Percentiles rank a stretch among this genome's conserved stretches.
Evolutionary conservation across 2,329 filamentous ascomycete genomes (phyloP).

Genomic region (Laburnicola sp.): DNA sequence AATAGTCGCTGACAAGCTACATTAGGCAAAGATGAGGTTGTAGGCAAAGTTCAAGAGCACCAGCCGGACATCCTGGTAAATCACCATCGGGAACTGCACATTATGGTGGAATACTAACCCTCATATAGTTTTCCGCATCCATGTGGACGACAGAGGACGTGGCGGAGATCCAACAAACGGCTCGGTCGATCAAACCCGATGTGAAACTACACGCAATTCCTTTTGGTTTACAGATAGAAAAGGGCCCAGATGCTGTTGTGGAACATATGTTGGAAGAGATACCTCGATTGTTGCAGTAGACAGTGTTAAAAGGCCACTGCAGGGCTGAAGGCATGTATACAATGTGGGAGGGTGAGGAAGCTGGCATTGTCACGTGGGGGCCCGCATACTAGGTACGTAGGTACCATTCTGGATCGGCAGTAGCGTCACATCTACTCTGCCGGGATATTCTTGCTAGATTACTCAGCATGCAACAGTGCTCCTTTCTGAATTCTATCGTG

Average conservation of each 20-base stretch:
- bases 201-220: constrained; percentile 58
- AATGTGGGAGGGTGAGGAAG: too few relatives aligned
- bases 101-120: not conserved
- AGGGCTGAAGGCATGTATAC: too few relatives aligned
- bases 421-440: too few relatives aligned
- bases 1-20: constrained; percentile 2
- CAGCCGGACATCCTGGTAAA: constrained; percentile 60
- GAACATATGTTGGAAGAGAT: constrained; percentile 52
- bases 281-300: constrained; percentile 27
- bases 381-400: too few relatives aligned
- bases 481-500: too few relatives aligned
- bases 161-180: constrained; percentile 49
- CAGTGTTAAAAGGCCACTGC: too few relatives aligned
- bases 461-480: too few relatives aligned
- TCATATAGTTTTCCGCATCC: constrained; percentile 61
- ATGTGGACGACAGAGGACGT: constrained; percentile 59
- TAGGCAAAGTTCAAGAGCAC: constrained; percentile 54
- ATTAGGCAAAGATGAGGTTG: constrained; percentile 59
- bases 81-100: not conserved
- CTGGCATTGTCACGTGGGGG: too few relatives aligned
- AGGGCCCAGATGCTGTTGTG: constrained; percentile 57
- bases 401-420: too few relatives aligned
- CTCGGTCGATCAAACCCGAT: constrained; percentile 48
- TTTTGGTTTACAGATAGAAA: constrained; percentile 56
- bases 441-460: too few relatives aligned